Percentiles rank a stretch among this genome's conserved stretches.
These are phyloP conservation scores for Gossypium herbaceum DNA, from an alignment of 345 rosid genomes.

Conservation along the genomic window DNA sequence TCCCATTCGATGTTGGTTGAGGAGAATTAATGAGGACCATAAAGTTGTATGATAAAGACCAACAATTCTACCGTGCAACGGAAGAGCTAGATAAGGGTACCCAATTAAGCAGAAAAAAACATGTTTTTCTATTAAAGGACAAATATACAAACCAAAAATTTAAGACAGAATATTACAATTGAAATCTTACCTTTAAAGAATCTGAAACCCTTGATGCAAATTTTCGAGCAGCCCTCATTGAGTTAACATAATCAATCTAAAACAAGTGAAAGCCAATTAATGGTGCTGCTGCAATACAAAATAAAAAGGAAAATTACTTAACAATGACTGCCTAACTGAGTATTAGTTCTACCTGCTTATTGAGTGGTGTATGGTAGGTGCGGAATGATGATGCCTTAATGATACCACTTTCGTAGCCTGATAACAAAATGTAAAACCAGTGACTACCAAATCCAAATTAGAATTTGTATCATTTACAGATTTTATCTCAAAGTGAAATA, in stretches of 20 bases:
- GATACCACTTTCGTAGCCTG: constrained; percentile 74
- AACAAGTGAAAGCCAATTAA: constrained; percentile 16
- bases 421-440: constrained; percentile 14
- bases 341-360: constrained; percentile 63
- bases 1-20: neutral
- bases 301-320: neutral
- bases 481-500: neutral
- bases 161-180: neutral
- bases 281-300: neutral
- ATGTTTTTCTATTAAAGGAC: neutral
- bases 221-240: constrained; percentile 88
- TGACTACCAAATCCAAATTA: neutral
- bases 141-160: constrained; percentile 3
- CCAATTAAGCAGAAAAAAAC: constrained; percentile 1
- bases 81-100: neutral
- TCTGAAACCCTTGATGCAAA: constrained; percentile 70
- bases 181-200: constrained; percentile 64
- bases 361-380: constrained; percentile 94
- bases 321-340: neutral
- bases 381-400: constrained; percentile 95
- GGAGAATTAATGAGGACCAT: neutral
- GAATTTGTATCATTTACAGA: neutral
- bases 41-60: neutral
- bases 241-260: constrained; percentile 82
- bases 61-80: neutral